Percentiles rank a stretch among this genome's conserved stretches.
Evolutionary conservation across 2,329 filamentous ascomycete species (phyloP).

Genomic region (Colletotrichum ledebouriae): DNA sequence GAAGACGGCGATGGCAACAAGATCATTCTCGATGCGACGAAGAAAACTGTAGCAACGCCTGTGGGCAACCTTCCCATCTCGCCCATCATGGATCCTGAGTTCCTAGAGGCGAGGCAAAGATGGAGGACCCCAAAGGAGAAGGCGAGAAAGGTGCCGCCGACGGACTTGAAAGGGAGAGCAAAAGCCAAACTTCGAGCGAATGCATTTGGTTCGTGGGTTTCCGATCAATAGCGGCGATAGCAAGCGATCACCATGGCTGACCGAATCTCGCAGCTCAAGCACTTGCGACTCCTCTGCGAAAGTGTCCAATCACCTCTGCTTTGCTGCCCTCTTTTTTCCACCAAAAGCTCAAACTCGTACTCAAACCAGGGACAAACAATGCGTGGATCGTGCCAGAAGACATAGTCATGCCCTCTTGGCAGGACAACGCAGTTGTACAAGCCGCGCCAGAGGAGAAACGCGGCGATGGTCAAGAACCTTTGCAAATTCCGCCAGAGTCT

Average conservation of each 20-base stretch:
- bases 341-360: slow-evolving; percentile 69
- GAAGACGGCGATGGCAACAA: slow-evolving; percentile 47
- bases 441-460: background rate
- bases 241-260: background rate
- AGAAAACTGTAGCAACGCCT: slow-evolving; percentile 61
- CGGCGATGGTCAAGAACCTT: background rate
- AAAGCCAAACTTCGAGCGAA: slow-evolving; percentile 72
- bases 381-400: slow-evolving; percentile 69
- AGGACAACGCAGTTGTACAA: background rate
- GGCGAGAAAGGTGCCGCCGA: slow-evolving; percentile 43
- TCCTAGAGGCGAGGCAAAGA: slow-evolving; percentile 59
- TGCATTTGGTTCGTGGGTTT: slow-evolving; percentile 66
- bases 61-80: slow-evolving; percentile 65
- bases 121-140: slow-evolving; percentile 56
- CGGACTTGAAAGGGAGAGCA: slow-evolving; percentile 57
- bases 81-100: slow-evolving; percentile 66
- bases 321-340: slow-evolving; percentile 73
- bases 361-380: slow-evolving; percentile 64
- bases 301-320: slow-evolving; percentile 63
- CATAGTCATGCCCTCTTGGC: background rate
- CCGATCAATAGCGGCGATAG: background rate
- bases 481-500: background rate
- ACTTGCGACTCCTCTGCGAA: slow-evolving; percentile 71
- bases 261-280: slow-evolving; percentile 64
- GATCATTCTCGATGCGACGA: slow-evolving; percentile 54